Base-by-base conservation (phyloP, 495 filamentous ascomycete species). In the Saxispiralis lemnorum region DNA sequence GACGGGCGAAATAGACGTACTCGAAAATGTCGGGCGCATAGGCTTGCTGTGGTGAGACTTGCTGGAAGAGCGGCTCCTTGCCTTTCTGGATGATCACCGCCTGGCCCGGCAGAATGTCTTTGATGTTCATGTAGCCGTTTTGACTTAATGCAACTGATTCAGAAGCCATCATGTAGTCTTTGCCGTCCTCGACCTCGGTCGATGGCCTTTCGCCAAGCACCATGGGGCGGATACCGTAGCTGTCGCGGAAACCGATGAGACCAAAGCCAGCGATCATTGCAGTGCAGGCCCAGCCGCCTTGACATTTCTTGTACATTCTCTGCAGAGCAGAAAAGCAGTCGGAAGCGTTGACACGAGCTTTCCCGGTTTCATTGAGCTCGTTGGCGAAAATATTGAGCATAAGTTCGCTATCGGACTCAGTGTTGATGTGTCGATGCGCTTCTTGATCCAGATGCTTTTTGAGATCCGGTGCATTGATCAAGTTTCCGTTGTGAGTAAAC, bases 1-100 rank as follows among this genome's bases (percentile, higher is more conserved):
- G 89, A 5, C 89, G 72, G 15, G 88, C 84, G 54, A 85, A 84
- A 58, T 85, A 84, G 42, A 76, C 75, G 54, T 79, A 93, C 64
- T 95, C 89, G 56, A 96, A 97, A 44, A 93, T 86, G 59, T 97
- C 89, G 1, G 89, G 89, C 9, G 85, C 73, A 55, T 95, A 94
- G 39, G 69, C 68, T 53, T 76, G 69, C 47, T 70, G 72, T 28
- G 70, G 59, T 30, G 76, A 73, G 7, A 96, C 79, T 54, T 94
- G 85, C 46, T 72, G 71, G 63, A 86, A 80, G 33, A 75, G 66
- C 0, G 87, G 86, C 45, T 72, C 66, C 32, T 71, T 65, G 28
- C 84, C 85, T 61, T 93, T 94, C 51, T 83, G 71, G 49, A 95
- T 81, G 53, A 97, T 87, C 41, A 96, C 86, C 16, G 92, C 92